Evolutionary conservation across 768 basidiomycete genomes (phyloP).

Genomic region (Agrocybe praecox): DNA sequence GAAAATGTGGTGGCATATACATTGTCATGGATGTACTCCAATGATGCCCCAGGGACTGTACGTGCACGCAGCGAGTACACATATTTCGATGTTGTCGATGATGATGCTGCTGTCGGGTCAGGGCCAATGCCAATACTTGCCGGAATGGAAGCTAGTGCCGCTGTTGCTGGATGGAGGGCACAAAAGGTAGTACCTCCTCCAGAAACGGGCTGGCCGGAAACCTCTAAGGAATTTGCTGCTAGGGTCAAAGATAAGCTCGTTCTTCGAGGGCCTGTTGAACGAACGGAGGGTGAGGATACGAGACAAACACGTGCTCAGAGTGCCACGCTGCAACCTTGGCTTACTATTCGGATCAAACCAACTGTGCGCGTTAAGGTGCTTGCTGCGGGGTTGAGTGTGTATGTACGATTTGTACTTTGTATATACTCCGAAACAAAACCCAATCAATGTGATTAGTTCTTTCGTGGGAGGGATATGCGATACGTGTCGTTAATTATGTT

Average conservation of each 20-base stretch:
- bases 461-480: too few relatives aligned
- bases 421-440: too few relatives aligned
- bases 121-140: neutral
- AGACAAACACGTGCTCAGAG: too few relatives aligned
- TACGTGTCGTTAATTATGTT: too few relatives aligned
- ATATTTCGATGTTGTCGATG: slow-evolving; percentile 10
- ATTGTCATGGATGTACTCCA: neutral
- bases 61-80: slow-evolving; percentile 8
- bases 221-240: slow-evolving; percentile 18
- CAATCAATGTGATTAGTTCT: too few relatives aligned
- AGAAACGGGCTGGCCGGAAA: slow-evolving; percentile 19
- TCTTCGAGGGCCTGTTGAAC: slow-evolving; percentile 24
- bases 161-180: neutral
- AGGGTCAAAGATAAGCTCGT: slow-evolving; percentile 22
- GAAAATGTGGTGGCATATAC: neutral
- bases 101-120: neutral
- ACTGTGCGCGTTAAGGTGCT: too few relatives aligned
- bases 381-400: too few relatives aligned
- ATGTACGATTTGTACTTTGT: too few relatives aligned
- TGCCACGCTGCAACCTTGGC: too few relatives aligned
- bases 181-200: neutral
- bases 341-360: too few relatives aligned
- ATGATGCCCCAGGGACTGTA: slow-evolving; percentile 7
- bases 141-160: slow-evolving; percentile 7
- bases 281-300: slow-evolving; percentile 24